phyloP scores from a whole-genome alignment of 106 monocot genomes.

The Dactylorhiza incarnata region DNA sequence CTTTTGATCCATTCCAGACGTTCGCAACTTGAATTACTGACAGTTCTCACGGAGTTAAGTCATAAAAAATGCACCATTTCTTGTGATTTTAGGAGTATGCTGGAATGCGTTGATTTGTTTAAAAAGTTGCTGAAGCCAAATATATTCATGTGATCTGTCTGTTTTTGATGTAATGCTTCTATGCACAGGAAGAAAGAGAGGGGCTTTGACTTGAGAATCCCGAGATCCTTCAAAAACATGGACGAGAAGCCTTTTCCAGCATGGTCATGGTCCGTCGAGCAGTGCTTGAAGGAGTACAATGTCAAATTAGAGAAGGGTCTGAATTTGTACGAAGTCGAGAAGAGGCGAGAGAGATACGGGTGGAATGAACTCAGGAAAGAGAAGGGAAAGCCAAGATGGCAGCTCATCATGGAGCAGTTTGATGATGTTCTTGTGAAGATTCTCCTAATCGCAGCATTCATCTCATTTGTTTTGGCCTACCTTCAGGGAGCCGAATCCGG shows the following conservation, averaged over 20 bases:
- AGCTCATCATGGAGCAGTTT: slow-evolving; percentile 52
- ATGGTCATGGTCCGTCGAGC: slow-evolving; percentile 49
- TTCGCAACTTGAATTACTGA: not conserved
- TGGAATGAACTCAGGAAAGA: slow-evolving; percentile 65
- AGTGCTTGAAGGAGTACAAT: slow-evolving; percentile 53
- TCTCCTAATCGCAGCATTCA: slow-evolving; percentile 48
- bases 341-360: slow-evolving; percentile 30
- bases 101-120: not conserved
- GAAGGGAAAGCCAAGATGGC: slow-evolving; percentile 53
- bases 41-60: not conserved
- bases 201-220: not conserved
- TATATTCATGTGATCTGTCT: not conserved
- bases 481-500: slow-evolving; percentile 29
- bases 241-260: slow-evolving; percentile 49
- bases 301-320: slow-evolving; percentile 54
- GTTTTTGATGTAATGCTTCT: slow-evolving; percentile 12
- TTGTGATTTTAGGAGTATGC: not conserved
- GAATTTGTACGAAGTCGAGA: slow-evolving; percentile 36
- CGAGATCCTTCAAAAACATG: slow-evolving; percentile 14
- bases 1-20: no score
- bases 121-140: not conserved
- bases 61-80: no score
- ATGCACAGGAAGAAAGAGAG: not conserved
- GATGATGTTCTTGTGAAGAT: slow-evolving; percentile 63
- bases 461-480: slow-evolving; percentile 45